These are phyloP conservation scores for Penicillium sp. DNA, from an alignment of 2,329 filamentous ascomycete genomes.

Conservation along the genomic window DNA sequence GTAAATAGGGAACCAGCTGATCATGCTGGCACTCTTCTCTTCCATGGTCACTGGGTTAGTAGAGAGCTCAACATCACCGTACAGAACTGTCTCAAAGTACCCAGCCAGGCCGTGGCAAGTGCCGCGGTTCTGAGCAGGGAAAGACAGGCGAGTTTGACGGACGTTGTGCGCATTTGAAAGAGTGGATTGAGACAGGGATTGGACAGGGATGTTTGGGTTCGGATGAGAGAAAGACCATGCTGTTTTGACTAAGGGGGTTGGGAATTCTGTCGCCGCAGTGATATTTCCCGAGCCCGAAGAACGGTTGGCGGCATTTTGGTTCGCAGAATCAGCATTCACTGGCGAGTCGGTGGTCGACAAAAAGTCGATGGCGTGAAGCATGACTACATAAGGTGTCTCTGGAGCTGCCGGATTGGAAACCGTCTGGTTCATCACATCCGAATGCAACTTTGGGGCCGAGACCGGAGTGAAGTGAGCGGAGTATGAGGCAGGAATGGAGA, in stretches of 20 bases:
- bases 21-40: slow-evolving; percentile 93
- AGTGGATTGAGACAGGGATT: slow-evolving; percentile 31
- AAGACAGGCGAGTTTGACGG: slow-evolving; percentile 74
- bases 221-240: slow-evolving; percentile 49
- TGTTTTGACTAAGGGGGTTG: slow-evolving; percentile 42
- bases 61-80: slow-evolving; percentile 80
- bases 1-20: slow-evolving; percentile 98
- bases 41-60: slow-evolving; percentile 92
- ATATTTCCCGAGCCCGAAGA: slow-evolving; percentile 31
- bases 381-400: slow-evolving; percentile 92
- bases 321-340: slow-evolving; percentile 16
- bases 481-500: slow-evolving; percentile 92
- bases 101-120: slow-evolving; percentile 88
- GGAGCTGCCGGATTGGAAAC: slow-evolving; percentile 69
- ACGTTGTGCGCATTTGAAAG: slow-evolving; percentile 91
- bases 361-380: slow-evolving; percentile 86
- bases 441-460: slow-evolving; percentile 78
- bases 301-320: slow-evolving; percentile 21
- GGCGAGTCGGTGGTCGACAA: slow-evolving; percentile 66
- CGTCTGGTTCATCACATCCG: slow-evolving; percentile 70
- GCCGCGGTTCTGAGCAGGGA: slow-evolving; percentile 75
- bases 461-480: slow-evolving; percentile 94
- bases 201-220: slow-evolving; percentile 39
- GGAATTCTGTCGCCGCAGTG: slow-evolving; percentile 31
- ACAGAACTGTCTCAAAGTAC: slow-evolving; percentile 97